phyloP scores from a whole-genome alignment of 345 rosid genomes.

The Citropsis articulata region DNA sequence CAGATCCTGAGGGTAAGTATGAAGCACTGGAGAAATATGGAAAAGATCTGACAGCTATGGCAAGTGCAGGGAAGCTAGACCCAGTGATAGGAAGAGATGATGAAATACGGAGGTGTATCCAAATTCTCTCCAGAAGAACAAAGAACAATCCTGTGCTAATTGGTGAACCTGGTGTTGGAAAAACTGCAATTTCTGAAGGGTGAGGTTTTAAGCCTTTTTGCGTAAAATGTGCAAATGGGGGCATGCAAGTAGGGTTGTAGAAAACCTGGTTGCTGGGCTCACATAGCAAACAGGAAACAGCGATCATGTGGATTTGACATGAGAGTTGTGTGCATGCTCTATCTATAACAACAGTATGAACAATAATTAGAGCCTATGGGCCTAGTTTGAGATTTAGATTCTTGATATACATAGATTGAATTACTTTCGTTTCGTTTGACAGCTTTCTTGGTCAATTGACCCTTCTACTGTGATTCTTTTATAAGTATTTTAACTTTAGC shows the following conservation, averaged over 20 bases:
- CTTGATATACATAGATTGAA: background rate
- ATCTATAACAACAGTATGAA: background rate
- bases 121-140: slow-evolving; percentile 96
- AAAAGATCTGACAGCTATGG: slow-evolving; percentile 97
- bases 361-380: background rate
- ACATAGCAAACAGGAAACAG: background rate
- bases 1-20: slow-evolving; percentile 98
- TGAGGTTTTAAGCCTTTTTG: slow-evolving; percentile 25
- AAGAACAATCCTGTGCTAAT: slow-evolving; percentile 98
- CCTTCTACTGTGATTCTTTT: background rate
- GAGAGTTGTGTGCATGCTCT: background rate
- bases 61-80: slow-evolving; percentile 90
- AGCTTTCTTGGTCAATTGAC: background rate
- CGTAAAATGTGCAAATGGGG: background rate
- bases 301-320: background rate
- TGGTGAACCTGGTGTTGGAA: slow-evolving; percentile 99
- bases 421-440: background rate
- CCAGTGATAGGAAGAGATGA: slow-evolving; percentile 99
- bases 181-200: slow-evolving; percentile 99
- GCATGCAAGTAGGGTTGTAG: slow-evolving; percentile 7
- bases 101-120: slow-evolving; percentile 97
- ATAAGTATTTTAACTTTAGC: background rate
- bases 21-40: slow-evolving; percentile 97
- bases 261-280: background rate
- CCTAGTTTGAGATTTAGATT: slow-evolving; percentile 11